Conservation (phyloP, 2,329 filamentous ascomycete species). For the Talaromyces sp. region DNA sequence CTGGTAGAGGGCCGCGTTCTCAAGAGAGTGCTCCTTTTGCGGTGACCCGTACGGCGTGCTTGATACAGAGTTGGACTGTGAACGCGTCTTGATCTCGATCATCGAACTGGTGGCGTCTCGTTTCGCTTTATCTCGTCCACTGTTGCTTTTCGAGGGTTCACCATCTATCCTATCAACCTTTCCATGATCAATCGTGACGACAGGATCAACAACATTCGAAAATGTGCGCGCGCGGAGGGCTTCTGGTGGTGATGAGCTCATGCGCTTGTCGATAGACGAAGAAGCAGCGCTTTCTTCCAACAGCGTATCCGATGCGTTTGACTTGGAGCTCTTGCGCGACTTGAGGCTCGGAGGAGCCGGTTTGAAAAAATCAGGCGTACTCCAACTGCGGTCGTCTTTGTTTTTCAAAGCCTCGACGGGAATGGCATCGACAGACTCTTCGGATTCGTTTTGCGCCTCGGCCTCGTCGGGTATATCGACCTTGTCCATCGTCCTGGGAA, state of each 20-base stretch:
- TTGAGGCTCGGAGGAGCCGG: constrained; percentile 17
- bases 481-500: constrained; percentile 35
- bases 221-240: constrained; percentile 58
- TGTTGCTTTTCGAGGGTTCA: constrained; percentile 47
- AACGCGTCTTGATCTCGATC: constrained; percentile 60
- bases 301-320: constrained; percentile 17
- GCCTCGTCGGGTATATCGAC: constrained; percentile 33
- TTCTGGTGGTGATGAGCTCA: constrained; percentile 45
- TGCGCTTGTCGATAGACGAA: constrained; percentile 24
- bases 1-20: constrained; percentile 30
- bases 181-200: constrained; percentile 61
- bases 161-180: constrained; percentile 60
- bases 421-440: constrained; percentile 16
- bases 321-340: constrained; percentile 23
- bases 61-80: constrained; percentile 50
- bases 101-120: constrained; percentile 58
- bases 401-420: constrained; percentile 22
- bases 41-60: constrained; percentile 44
- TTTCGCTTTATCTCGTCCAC: constrained; percentile 35
- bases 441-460: constrained; percentile 16
- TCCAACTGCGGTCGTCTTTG: constrained; percentile 30
- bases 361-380: constrained; percentile 26
- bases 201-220: constrained; percentile 56
- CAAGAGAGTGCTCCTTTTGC: constrained; percentile 28
- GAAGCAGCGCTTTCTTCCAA: constrained; percentile 19